Conservation (phyloP, 208 protist species). For the Vickermania spadyakhi region DNA sequence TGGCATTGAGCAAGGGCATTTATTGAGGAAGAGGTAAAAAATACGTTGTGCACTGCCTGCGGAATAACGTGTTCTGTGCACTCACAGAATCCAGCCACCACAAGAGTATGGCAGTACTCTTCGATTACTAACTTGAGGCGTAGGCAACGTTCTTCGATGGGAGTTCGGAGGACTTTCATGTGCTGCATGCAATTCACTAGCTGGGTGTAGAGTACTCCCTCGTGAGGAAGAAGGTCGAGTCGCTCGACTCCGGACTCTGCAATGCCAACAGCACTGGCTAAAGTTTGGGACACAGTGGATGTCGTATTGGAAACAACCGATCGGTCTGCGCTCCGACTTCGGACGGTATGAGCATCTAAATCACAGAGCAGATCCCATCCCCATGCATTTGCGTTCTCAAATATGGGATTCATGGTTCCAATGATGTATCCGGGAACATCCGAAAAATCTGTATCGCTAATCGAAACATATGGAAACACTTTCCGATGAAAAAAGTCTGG, state of each 20-base stretch:
- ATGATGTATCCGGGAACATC: conserved; percentile 64
- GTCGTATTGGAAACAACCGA: not conserved
- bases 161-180: not conserved
- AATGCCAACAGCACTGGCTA: not conserved
- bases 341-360: conserved; percentile 37
- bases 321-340: conserved; percentile 4
- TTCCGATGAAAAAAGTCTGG: conserved; percentile 45
- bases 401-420: conserved; percentile 77
- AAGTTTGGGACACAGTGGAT: not conserved
- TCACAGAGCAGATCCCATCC: conserved; percentile 68
- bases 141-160: not conserved
- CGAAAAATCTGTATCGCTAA: conserved; percentile 51
- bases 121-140: not conserved
- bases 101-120: not conserved
- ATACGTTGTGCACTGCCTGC: not conserved
- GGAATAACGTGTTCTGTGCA: not conserved
- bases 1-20: not conserved
- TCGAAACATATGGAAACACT: conserved; percentile 74
- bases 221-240: not conserved
- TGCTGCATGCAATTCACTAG: not conserved
- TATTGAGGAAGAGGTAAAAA: not conserved
- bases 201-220: not conserved
- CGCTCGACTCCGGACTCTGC: not conserved
- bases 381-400: conserved; percentile 44
- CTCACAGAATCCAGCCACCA: not conserved